These are phyloP conservation scores for Trichoderma koningii DNA, from an alignment of 2,329 filamentous ascomycete species.

Conservation along the genomic window DNA sequence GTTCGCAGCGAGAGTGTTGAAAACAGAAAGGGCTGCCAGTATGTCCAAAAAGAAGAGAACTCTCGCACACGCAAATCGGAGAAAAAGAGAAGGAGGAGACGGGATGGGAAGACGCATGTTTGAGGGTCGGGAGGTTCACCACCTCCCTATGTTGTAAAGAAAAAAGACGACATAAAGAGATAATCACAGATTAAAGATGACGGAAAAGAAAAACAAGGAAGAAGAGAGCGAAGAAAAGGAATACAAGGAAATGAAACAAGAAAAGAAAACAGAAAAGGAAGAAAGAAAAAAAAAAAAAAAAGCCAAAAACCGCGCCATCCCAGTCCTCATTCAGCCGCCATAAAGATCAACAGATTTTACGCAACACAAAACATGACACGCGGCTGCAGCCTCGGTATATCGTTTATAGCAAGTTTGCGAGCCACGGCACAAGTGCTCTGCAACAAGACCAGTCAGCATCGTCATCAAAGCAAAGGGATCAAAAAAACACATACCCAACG, in stretches of 20 bases:
- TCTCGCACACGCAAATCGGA: conserved; percentile 9
- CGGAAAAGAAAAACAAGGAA: conserved; percentile 10
- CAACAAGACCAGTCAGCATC: not conserved
- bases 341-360: conserved; percentile 27
- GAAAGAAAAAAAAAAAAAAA: conserved; percentile 11
- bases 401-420: conserved; percentile 53
- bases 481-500: conserved; percentile 71
- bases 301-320: conserved; percentile 26
- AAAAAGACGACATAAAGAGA: not conserved
- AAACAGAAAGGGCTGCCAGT: not conserved
- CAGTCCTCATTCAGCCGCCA: conserved; percentile 24
- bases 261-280: not conserved
- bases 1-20: not conserved
- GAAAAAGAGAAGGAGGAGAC: not conserved
- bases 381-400: not conserved
- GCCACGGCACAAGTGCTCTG: conserved; percentile 54
- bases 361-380: conserved; percentile 18
- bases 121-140: not conserved
- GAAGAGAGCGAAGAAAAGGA: conserved; percentile 14
- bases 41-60: conserved; percentile 24
- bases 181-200: conserved; percentile 25
- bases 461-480: not conserved
- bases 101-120: conserved; percentile 12
- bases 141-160: conserved; percentile 12
- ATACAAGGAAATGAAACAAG: not conserved